Evolutionary conservation across 2,329 filamentous ascomycete species (phyloP).

Genomic region (Penicillium psychrosexuale): DNA sequence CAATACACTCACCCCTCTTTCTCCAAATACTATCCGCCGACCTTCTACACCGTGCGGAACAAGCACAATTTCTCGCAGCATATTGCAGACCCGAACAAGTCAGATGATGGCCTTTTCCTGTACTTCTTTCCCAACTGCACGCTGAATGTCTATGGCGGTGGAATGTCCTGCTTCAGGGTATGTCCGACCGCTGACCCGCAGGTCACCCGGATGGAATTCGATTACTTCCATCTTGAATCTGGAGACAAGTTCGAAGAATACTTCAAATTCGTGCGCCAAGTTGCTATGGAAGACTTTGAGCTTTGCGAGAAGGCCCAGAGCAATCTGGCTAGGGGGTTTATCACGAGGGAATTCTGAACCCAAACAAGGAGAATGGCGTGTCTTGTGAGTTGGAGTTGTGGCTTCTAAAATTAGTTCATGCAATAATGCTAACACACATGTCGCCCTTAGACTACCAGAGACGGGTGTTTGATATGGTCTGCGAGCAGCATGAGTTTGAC

Average conservation of each 20-base stretch:
- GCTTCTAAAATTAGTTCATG: constrained; percentile 2
- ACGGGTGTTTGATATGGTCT: constrained; percentile 47
- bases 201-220: constrained; percentile 56
- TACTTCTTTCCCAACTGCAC: constrained; percentile 59
- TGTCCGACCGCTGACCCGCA: constrained; percentile 52
- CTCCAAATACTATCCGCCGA: constrained; percentile 54
- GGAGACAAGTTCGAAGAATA: constrained; percentile 57
- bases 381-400: constrained; percentile 44
- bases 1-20: constrained; percentile 59
- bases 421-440: constrained; percentile 12
- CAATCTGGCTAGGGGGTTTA: constrained; percentile 55
- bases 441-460: constrained; percentile 44
- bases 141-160: constrained; percentile 57
- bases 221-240: constrained; percentile 54
- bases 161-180: constrained; percentile 57
- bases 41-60: constrained; percentile 55
- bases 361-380: constrained; percentile 55
- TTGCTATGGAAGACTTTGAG: constrained; percentile 57
- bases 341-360: constrained; percentile 55
- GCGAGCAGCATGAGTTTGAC: constrained; percentile 43
- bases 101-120: constrained; percentile 54
- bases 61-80: constrained; percentile 56
- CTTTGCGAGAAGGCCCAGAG: constrained; percentile 56
- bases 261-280: constrained; percentile 55
- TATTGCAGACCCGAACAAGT: constrained; percentile 53